Conservation (phyloP, 192 early-diverging fungal genomes). For the Entomortierella parvispora region DNA sequence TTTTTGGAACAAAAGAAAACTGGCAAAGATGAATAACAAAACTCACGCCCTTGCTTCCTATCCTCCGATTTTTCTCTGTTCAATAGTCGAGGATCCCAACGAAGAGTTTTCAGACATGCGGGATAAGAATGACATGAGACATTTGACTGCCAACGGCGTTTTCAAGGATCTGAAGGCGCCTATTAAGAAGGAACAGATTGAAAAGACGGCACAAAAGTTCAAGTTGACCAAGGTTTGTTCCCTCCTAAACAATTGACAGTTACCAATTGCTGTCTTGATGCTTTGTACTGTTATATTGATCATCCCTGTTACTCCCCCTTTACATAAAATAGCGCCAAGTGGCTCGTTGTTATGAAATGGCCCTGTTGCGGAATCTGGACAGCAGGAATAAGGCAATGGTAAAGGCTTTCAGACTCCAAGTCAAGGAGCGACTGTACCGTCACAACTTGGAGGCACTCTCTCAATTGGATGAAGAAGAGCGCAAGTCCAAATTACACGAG, state of each 20-base stretch:
- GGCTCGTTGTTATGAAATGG: constrained; percentile 85
- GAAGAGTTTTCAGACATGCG: constrained; percentile 88
- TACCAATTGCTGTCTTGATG: no score
- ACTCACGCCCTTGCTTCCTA: no score
- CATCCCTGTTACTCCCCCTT: no score
- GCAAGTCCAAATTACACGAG: constrained; percentile 79
- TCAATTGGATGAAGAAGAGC: constrained; percentile 70
- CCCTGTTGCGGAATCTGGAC: constrained; percentile 70
- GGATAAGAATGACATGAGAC: constrained; percentile 83
- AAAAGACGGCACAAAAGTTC: constrained; percentile 62
- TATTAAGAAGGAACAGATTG: constrained; percentile 60
- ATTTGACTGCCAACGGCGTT: constrained; percentile 63
- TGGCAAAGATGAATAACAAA: no score
- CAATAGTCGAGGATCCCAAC: constrained; percentile 92
- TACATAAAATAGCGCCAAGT: constrained; percentile 72
- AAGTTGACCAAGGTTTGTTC: constrained; percentile 80
- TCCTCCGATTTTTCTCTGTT: constrained; percentile 4
- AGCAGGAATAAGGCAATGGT: constrained; percentile 57
- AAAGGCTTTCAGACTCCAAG: constrained; percentile 75
- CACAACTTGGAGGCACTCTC: constrained; percentile 81
- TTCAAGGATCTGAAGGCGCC: constrained; percentile 72
- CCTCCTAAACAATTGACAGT: background rate
- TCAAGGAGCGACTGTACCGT: constrained; percentile 85
- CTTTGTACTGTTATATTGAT: no score
- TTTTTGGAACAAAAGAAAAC: background rate